Evolutionary conservation across 2,329 filamentous ascomycete genomes (phyloP).

Genomic region (Aspergillus viridinutans): DNA sequence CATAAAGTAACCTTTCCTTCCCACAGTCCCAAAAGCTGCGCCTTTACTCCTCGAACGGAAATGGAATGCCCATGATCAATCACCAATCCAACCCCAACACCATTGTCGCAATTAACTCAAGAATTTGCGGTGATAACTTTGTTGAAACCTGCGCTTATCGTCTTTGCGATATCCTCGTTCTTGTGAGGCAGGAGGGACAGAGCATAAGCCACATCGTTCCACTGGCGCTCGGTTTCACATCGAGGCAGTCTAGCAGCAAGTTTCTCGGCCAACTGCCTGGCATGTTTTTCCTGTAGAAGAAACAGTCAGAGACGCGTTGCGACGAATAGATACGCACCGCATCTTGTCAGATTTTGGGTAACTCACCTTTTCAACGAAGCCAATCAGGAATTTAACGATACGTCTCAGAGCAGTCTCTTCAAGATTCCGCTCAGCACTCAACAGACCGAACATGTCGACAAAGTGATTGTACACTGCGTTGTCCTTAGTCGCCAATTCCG

Average conservation of each 20-base stretch:
- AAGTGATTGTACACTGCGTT: slow-evolving; percentile 99
- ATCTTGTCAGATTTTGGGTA: background rate
- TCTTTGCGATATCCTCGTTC: slow-evolving; percentile 45
- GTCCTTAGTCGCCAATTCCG: slow-evolving; percentile 93
- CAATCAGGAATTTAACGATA: slow-evolving; percentile 87
- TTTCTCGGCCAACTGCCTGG: slow-evolving; percentile 89
- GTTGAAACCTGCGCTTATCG: slow-evolving; percentile 47
- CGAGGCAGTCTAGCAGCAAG: slow-evolving; percentile 78
- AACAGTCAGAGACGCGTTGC: slow-evolving; percentile 1
- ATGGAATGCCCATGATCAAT: background rate
- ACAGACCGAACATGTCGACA: slow-evolving; percentile 94
- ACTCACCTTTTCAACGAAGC: slow-evolving; percentile 92
- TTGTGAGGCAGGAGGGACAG: slow-evolving; percentile 79
- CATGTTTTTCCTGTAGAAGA: slow-evolving; percentile 77
- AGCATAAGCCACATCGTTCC: slow-evolving; percentile 95
- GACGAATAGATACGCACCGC: background rate
- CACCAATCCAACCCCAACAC: slow-evolving; percentile 11
- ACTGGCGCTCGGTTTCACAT: slow-evolving; percentile 90
- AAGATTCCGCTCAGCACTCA: slow-evolving; percentile 75
- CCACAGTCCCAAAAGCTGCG: background rate
- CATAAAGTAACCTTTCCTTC: background rate
- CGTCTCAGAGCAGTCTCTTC: slow-evolving; percentile 81
- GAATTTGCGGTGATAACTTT: slow-evolving; percentile 63
- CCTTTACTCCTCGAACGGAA: background rate
- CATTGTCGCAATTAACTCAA: slow-evolving; percentile 27